Conservation (phyloP, 345 rosid genomes). For the Bruguiera gymnorhiza region DNA sequence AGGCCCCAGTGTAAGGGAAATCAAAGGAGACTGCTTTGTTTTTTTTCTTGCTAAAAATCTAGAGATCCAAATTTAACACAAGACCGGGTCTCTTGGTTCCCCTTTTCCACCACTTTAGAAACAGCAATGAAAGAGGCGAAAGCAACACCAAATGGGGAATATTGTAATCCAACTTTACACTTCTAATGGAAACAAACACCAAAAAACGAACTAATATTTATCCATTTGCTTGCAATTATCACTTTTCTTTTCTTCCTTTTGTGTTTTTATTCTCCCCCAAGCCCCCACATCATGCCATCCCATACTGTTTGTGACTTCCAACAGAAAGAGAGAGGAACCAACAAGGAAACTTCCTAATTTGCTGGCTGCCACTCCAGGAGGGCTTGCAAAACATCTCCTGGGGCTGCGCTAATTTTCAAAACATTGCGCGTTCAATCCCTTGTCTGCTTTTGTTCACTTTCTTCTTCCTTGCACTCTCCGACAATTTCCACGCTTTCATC, state of each 20-base stretch:
- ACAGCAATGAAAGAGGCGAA: background rate
- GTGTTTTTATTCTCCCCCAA: background rate
- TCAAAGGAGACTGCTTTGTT: background rate
- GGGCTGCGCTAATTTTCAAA: constrained; percentile 19
- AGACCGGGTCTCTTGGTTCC: constrained; percentile 45
- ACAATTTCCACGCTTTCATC: no score
- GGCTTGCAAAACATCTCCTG: constrained; percentile 28
- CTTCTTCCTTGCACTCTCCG: no score
- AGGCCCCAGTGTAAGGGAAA: background rate
- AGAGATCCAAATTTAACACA: constrained; percentile 32
- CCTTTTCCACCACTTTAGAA: constrained; percentile 19
- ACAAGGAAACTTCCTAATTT: constrained; percentile 8
- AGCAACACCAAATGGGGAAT: background rate
- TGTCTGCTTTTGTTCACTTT: background rate
- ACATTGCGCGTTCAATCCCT: background rate
- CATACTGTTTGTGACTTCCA: constrained; percentile 8
- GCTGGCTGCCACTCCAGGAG: constrained; percentile 39
- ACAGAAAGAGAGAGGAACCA: constrained; percentile 23
- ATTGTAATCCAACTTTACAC: background rate
- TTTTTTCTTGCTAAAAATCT: constrained; percentile 33
- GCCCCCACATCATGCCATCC: constrained; percentile 23
- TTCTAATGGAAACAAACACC: constrained; percentile 7
- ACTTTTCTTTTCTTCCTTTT: background rate
- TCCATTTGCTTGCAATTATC: background rate
- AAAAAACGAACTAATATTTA: constrained; percentile 9